These are phyloP conservation scores for Pleurotus tuber-regium DNA, from an alignment of 768 basidiomycete species.

Conservation along the genomic window DNA sequence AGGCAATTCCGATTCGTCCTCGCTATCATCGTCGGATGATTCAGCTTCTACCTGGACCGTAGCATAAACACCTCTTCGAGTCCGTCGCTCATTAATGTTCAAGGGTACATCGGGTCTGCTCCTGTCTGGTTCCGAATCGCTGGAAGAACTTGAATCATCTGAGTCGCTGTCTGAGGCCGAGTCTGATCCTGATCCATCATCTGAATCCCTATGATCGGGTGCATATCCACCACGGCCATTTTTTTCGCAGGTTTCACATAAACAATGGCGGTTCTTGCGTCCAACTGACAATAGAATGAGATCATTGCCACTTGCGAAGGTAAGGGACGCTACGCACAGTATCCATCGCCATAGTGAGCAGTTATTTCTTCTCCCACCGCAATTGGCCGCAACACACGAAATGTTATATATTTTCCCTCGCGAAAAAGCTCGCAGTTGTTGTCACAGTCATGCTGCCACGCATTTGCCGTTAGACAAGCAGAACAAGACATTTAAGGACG, in stretches of 20 bases:
- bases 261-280: conserved; percentile 67
- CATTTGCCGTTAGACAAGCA: conserved; percentile 14
- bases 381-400: conserved; percentile 78
- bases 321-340: conserved; percentile 57
- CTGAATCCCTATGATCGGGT: conserved; percentile 49
- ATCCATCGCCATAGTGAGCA: conserved; percentile 87
- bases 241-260: conserved; percentile 86
- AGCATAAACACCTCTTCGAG: conserved; percentile 80
- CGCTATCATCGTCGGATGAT: conserved; percentile 61
- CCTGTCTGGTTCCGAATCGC: conserved; percentile 39
- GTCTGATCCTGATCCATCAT: conserved; percentile 44
- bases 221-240: conserved; percentile 74
- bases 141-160: conserved; percentile 31
- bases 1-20: conserved; percentile 48
- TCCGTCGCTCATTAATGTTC: conserved; percentile 78
- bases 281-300: conserved; percentile 44
- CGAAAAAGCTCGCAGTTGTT: conserved; percentile 89
- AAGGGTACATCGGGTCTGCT: conserved; percentile 33
- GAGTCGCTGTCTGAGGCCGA: conserved; percentile 48
- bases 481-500: conserved; percentile 9
- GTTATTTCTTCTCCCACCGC: conserved; percentile 83
- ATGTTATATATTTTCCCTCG: conserved; percentile 87
- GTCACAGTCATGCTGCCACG: conserved; percentile 78
- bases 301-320: conserved; percentile 19
- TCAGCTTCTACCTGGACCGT: conserved; percentile 58